Evolutionary conservation across 805 yeast genomes (phyloP), one percentile per base, ranked within the genome.

Genomic region (Brettanomyces nanus): DNA sequence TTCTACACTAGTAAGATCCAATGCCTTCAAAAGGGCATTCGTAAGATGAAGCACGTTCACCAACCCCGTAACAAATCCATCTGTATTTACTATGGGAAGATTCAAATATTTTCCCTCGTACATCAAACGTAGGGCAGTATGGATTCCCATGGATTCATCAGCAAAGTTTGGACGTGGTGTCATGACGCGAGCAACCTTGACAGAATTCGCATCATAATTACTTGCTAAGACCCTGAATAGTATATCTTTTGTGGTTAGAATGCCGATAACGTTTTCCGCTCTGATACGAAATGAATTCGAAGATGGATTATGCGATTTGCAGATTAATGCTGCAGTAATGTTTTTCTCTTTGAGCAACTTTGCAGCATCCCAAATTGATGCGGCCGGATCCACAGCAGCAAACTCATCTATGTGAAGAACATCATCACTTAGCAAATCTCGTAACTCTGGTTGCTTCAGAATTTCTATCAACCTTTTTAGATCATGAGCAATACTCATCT

Each of bases 151-250:
- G 10, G 52, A 42, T 23, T 57, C 61, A 20, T 52, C 58, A 1
- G 73, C 73, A 56, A 63, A 67, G 36, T 66, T 66, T 0, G 74
- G 74, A 36, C 63, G 64, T 3, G 70, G 61, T 0, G 73, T 68
- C 59, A 68, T 60, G 1, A 67, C 65, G 31, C 71, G 49, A 2
- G 65, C 65, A 19, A 68, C 63, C 5, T 62, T 62, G 9, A 67
- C 61, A 3, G 52, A 48, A 11, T 39, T 42, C 0, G 70, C 62
- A 45, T 68, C 63, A 26, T 60, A 49, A 4, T 52, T 53, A 32
- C 52, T 49, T 1, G 69, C 63, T 17, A 68, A 41, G 0, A 66
- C 72, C 31, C 71, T 48, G 33, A 59, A 65, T 17, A 64, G 66
- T 15, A 68, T 56, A 48, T 68, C 74, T 44, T 68, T 68, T 32